Base-by-base conservation (phyloP, 2,329 filamentous ascomycete genomes). In the Bipolaris oryzae region DNA sequence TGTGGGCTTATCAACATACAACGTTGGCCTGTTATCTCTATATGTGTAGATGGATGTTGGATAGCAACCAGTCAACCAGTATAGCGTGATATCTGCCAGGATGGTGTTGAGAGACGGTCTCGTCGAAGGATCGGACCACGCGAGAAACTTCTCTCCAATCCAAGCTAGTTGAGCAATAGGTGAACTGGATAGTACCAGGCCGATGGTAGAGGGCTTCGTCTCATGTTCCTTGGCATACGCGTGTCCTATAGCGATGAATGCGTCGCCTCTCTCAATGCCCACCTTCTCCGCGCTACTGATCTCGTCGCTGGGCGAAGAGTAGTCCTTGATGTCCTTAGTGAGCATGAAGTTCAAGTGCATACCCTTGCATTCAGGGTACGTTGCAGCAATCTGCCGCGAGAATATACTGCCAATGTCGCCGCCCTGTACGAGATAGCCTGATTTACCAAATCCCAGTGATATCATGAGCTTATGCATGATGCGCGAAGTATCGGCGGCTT, bases 81-180 rank as follows among this genome's bases (percentile, higher is more conserved):
- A 87, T 3, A 86, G 63, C 1, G 78, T 80, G 13, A 84, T 78
- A 18, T 76, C 70, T n/a, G 79, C 77, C 2, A 87, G 71, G 10
- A 86, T 82, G 2, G 75, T 75, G 34, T 80, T 68, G 7, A 74
- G 52, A 0, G 73, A 62, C 0, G 79, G 79, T 0, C 61, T 57
- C 0, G 62, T 65, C 16, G 69, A 67, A 0, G 63, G 61, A 57
- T 86, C 83, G 1, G 74, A 75, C 84, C 83, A 87, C 5, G 79
- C 79, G 0, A 84, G 70, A 53, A 83, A 82, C 66, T 86, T 86
- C 62, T 87, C 84, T 3, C 81, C 82, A 23, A 86, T 77, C 81
- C 85, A 89, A 6, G 81, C 79, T 2, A 89, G 76, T 18, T 88
- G 66, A 0, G 84, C 82, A 1, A 88, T 58, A 0, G 86, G 86